These are phyloP conservation scores for Caloboletus firmus DNA, from an alignment of 1,284 basidiomycete genomes.

Conservation along the genomic window DNA sequence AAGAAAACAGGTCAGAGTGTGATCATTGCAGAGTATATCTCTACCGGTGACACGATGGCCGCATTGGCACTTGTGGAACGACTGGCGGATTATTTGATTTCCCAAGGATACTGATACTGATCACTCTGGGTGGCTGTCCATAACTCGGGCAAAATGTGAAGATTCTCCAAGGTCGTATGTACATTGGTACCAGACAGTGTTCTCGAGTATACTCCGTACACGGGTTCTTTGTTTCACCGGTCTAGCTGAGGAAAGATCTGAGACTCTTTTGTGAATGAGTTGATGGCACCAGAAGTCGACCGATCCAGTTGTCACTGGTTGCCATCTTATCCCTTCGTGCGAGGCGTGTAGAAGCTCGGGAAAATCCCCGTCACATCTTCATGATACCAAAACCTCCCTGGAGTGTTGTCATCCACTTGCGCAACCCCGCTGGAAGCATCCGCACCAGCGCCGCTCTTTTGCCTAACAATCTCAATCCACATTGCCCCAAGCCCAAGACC, in stretches of 20 bases:
- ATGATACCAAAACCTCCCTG: conserved; percentile 34
- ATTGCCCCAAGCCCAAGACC: conserved; percentile 46
- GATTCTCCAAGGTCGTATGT: neutral
- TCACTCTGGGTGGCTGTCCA: neutral
- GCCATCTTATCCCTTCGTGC: conserved; percentile 4
- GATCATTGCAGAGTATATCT: conserved; percentile 74
- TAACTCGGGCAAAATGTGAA: neutral
- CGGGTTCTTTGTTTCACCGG: neutral
- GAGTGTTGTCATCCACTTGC: neutral
- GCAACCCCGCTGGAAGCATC: neutral
- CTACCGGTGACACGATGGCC: conserved; percentile 47
- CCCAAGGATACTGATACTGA: conserved; percentile 25
- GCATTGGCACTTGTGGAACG: conserved; percentile 71
- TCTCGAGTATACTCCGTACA: neutral
- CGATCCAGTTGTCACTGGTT: neutral
- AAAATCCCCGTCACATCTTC: conserved; percentile 37
- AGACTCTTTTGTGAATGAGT: neutral
- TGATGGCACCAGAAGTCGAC: neutral
- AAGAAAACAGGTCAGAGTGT: conserved; percentile 89
- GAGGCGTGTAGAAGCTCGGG: conserved; percentile 35
- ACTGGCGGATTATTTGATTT: conserved; percentile 82
- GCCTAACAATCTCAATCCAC: conserved; percentile 60
- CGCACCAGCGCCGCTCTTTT: conserved; percentile 23
- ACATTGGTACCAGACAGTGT: conserved; percentile 1
- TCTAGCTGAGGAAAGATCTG: neutral